Base-by-base conservation (phyloP, 352 stramenopile species). In the Globisporangium okanoganense region DNA sequence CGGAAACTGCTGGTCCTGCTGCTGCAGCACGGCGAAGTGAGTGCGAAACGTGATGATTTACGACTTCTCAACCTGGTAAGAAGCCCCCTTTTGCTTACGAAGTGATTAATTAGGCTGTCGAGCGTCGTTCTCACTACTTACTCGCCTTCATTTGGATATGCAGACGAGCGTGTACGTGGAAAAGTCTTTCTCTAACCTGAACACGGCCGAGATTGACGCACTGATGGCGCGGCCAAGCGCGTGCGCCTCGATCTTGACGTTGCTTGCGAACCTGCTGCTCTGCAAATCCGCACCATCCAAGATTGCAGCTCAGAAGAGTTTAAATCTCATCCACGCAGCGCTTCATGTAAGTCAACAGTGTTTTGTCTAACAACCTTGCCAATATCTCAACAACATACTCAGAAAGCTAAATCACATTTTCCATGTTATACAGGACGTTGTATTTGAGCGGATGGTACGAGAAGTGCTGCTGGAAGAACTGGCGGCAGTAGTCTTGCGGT, bases 161-260 rank as follows among this genome's bases (percentile, higher is more conserved):
- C n/a, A 88, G 78, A 75, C 76, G 0, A 79, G 70, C 20, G 55
- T 86, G 48, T 88, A 88, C 47, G 69, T 85, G 1, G 78, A 86
- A 38, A 88, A 86, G 54, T 83, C 76, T n/a, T 58, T 86, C 41
- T 24, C n/a, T 9, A 75, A 67, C n/a, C 67, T 82, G 61, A 74
- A 66, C 36, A 65, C 69, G 0, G 27, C 54, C 0, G 70, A 76
- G 8, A 61, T 76, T 51, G 36, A 65, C 1, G 57, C 71, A 35
- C 68, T 88, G 9, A 38, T 70, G 3, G 33, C 61, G 7, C 62
- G 61, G 7, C 63, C 58, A 2, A 67, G 61, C 5, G 52, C 67
- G 24, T 53, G 47, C 5, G n/a, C 25, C n/a, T 10, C 65, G 16
- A 62, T 82, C 13, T 56, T 76, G 8, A 61, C 67, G 9, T 50